Evolutionary conservation across 2,329 filamentous ascomycete species (phyloP), one percentile per base, ranked within the genome.

Genomic region (Meredithiella fracta): DNA sequence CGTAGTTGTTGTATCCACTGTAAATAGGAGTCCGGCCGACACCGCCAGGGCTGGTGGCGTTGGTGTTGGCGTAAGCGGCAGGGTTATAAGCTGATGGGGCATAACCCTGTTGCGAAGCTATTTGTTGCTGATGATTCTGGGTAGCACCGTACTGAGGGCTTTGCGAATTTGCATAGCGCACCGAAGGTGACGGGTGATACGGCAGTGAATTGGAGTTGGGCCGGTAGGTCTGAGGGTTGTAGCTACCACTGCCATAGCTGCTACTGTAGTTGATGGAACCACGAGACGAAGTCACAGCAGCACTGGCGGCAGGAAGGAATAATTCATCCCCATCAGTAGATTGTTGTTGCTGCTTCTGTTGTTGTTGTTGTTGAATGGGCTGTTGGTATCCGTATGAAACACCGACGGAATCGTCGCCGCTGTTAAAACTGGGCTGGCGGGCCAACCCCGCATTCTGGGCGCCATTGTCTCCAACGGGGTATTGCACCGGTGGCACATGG

Each of bases 351-450:
- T 50, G 47, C 14, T 34, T 31, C 11, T 54, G 51, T n/a, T n/a
- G n/a, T n/a, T 54, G 52, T 6, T 50, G 47, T 11, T 34, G 42
- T 11, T 54, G 51, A 51, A 61, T 61, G 60, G 63, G 60, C 42
- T 65, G 60, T 54, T 66, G 63, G 53, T 64, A 65, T 54, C 68
- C 65, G 22, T 58, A 58, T 15, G 49, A 49, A 11, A 58, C 57
- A 17, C 57, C 78, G 51, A 71, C 69, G 51, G 74, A 72, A 66
- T 91, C 85, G 66, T 92, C 86, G 61, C 83, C 85, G 61, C 76
- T 79, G 66, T 88, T 82, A 71, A 86, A 89, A 71, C 84, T 91
- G 51, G 79, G 76, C 61, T 79, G 76, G 61, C 85, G 75, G 47
- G 65, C 65, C 4, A 70, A 67, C 60, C 63, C 61, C 67, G 47